Evolutionary conservation across 177 flowering plant species (phyloP), one percentile per base, ranked within the genome.

Genomic region (Vitis hybrid): DNA sequence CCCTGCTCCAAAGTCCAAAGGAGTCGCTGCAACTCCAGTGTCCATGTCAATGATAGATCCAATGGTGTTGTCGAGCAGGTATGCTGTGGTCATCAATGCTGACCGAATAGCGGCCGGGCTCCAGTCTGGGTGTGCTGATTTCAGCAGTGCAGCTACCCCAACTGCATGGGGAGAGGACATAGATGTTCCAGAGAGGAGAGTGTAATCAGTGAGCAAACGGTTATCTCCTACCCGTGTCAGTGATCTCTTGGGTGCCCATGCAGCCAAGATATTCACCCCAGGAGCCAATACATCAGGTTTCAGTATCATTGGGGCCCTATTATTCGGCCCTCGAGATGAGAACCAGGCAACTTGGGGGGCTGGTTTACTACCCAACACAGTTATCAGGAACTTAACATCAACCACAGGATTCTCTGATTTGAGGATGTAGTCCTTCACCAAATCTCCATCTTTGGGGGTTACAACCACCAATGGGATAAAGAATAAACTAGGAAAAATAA

Each of bases 261-360:
- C 76, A 47, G 83, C 82, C 67, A 82, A 44, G 6, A 82, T 73
- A 57, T 77, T 56, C 8, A 67, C 73, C 9, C 85, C 85, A 0
- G 83, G 85, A 15, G 83, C 82, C 15, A 79, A 5, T 4, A 82
- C 49, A 58, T 82, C 85, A 0, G 85, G 85, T 64, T 82, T 82
- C 58, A 82, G 52, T 14, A 78, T 72, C 78, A 78, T 65, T 4
- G 83, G 85, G 1, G 80, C 54, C 13, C 12, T 12, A 1, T 8
- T 28, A 57, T 24, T 63, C 1, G 85, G 85, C 6, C 85, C 85
- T 33, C 85, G 59, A 0, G 85, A 82, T 0, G 82, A 80, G 59
- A 82, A 82, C 13, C 52, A 20, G 2, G 79, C 82, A 47, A 80
- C 83, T 31, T 80, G 78, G 2, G 83, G 84, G 11, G 83, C 80